Evolutionary conservation across 2,329 filamentous ascomycete species (phyloP).

Genomic region (Seiridium unicorne): DNA sequence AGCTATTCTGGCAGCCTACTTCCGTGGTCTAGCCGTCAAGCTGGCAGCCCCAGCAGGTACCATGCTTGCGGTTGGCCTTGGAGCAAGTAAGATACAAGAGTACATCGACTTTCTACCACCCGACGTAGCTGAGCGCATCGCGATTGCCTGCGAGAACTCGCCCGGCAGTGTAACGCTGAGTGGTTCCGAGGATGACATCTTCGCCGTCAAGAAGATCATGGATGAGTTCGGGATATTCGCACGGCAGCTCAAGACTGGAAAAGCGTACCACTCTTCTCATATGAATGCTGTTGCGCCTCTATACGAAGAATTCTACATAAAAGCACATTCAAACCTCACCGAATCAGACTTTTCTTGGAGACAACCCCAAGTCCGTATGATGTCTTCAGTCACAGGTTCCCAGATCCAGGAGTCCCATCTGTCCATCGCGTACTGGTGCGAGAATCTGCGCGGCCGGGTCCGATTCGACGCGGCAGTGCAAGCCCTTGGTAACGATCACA

Average conservation of each 20-base stretch:
- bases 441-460: slow-evolving; percentile 21
- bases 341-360: neutral
- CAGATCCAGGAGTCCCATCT: slow-evolving; percentile 6
- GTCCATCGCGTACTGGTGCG: slow-evolving; percentile 19
- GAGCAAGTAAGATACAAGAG: slow-evolving; percentile 16
- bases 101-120: slow-evolving; percentile 27
- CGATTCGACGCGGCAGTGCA: slow-evolving; percentile 32
- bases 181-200: slow-evolving; percentile 40
- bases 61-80: slow-evolving; percentile 30
- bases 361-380: slow-evolving; percentile 8
- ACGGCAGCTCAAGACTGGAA: slow-evolving; percentile 39
- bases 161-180: slow-evolving; percentile 46
- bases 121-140: slow-evolving; percentile 23
- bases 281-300: slow-evolving; percentile 38
- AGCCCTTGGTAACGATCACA: slow-evolving; percentile 28
- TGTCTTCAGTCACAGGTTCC: slow-evolving; percentile 21
- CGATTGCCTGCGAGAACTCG: slow-evolving; percentile 38
- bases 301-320: slow-evolving; percentile 3
- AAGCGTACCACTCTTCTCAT: slow-evolving; percentile 37
- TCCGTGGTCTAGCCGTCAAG: slow-evolving; percentile 18
- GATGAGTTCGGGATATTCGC: slow-evolving; percentile 45
- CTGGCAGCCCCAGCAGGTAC: slow-evolving; percentile 13
- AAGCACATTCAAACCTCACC: neutral
- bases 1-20: slow-evolving; percentile 23
- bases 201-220: slow-evolving; percentile 35